These are phyloP conservation scores for Luffa acutangula DNA, from an alignment of 306 rosid genomes.

Conservation along the genomic window DNA sequence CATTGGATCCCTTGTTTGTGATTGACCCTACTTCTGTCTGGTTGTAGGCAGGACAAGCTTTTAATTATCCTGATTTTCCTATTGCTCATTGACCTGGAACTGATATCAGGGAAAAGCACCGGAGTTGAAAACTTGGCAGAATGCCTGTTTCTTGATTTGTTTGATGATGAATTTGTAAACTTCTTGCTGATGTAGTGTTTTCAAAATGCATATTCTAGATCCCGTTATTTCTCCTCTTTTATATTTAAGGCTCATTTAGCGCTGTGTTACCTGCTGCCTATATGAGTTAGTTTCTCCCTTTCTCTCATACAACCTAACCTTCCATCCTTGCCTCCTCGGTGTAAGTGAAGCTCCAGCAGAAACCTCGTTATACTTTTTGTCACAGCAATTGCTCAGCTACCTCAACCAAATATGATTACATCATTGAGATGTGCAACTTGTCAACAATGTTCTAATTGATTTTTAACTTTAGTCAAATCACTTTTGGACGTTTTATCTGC, in stretches of 20 bases:
- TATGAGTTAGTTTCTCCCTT: neutral
- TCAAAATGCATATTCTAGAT: neutral
- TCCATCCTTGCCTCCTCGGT: neutral
- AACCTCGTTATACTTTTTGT: neutral
- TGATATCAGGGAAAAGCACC: neutral
- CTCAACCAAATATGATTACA: neutral
- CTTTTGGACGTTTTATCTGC: neutral
- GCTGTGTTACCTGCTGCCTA: neutral
- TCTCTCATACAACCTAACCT: neutral
- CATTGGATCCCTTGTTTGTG: neutral
- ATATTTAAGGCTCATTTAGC: neutral
- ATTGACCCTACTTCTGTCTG: neutral
- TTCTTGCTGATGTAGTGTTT: neutral
- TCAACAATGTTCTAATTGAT: neutral
- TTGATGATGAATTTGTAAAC: neutral
- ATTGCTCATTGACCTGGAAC: neutral
- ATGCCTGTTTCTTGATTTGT: neutral
- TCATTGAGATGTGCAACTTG: conserved; percentile 1
- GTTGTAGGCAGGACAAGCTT: neutral
- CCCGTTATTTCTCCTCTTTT: neutral
- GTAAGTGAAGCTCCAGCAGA: neutral
- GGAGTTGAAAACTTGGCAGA: neutral
- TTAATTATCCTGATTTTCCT: neutral
- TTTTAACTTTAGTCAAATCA: neutral
- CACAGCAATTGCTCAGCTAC: neutral